Conservation (phyloP, 2,329 filamentous ascomycete genomes). For the Exutisphaerella laricina region DNA sequence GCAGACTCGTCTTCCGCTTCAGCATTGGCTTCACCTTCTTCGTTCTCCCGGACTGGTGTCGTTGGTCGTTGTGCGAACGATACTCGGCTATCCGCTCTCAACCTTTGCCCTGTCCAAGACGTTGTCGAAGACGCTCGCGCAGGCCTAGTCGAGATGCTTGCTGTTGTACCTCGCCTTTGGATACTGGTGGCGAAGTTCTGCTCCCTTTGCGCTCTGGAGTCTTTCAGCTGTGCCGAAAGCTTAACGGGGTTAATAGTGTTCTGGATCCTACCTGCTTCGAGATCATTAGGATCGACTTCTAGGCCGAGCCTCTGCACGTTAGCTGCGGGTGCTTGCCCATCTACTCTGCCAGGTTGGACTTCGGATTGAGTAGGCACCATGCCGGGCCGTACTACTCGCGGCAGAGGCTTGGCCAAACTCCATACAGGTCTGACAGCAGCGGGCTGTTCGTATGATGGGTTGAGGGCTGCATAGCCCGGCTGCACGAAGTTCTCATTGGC, state of each 20-base stretch:
- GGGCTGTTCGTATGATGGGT: slow-evolving; percentile 51
- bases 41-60: slow-evolving; percentile 25
- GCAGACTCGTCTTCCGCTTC: slow-evolving; percentile 8
- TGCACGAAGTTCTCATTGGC: slow-evolving; percentile 38
- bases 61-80: slow-evolving; percentile 10
- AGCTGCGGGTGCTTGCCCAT: slow-evolving; percentile 22
- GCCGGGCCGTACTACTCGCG: slow-evolving; percentile 49
- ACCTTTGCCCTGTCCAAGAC: slow-evolving; percentile 19
- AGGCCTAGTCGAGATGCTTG: slow-evolving; percentile 13
- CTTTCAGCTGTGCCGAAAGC: slow-evolving; percentile 43
- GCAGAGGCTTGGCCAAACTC: slow-evolving; percentile 50
- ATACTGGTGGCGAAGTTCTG: slow-evolving; percentile 24
- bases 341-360: slow-evolving; percentile 31
- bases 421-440: slow-evolving; percentile 47
- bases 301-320: slow-evolving; percentile 29
- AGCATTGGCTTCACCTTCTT: slow-evolving; percentile 21
- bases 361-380: slow-evolving; percentile 44
- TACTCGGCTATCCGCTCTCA: slow-evolving; percentile 10
- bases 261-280: slow-evolving; percentile 41
- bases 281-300: slow-evolving; percentile 39
- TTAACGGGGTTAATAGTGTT: slow-evolving; percentile 36
- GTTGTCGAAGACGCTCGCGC: slow-evolving; percentile 22
- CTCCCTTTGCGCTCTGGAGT: slow-evolving; percentile 39
- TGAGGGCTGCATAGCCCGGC: slow-evolving; percentile 49
- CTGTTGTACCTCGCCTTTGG: slow-evolving; percentile 18